Evolutionary conservation across 768 basidiomycete species (phyloP).

Genomic region (Symmetrospora coprosmae): DNA sequence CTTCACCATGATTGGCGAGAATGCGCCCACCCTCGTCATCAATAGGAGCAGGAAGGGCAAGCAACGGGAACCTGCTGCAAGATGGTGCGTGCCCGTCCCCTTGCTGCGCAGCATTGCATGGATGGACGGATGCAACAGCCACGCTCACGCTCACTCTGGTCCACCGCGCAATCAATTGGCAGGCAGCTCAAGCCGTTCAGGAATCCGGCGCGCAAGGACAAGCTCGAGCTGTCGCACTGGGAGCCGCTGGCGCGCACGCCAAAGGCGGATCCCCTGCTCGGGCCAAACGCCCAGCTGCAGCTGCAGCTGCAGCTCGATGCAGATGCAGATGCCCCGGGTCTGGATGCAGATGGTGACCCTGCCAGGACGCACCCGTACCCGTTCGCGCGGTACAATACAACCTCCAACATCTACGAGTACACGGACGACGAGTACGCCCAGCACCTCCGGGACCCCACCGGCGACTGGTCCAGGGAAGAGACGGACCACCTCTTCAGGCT

Average conservation of each 20-base stretch:
- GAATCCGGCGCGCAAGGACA: slow-evolving; percentile 55
- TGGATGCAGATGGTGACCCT: background rate
- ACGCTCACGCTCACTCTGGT: no score
- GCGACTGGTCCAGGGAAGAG: slow-evolving; percentile 80
- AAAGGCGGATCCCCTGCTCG: slow-evolving; percentile 11
- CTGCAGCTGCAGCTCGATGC: background rate
- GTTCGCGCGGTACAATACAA: slow-evolving; percentile 68
- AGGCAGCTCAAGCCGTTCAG: slow-evolving; percentile 67
- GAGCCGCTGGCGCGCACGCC: no score
- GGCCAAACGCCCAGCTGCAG: background rate
- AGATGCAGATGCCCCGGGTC: background rate
- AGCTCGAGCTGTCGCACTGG: slow-evolving; percentile 70
- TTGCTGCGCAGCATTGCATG: background rate
- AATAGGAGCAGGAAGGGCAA: slow-evolving; percentile 71
- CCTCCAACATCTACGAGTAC: slow-evolving; percentile 54
- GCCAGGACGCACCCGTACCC: slow-evolving; percentile 41
- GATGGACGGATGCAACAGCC: background rate
- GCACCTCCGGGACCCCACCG: slow-evolving; percentile 53
- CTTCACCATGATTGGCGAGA: slow-evolving; percentile 86
- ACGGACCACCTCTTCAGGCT: slow-evolving; percentile 80
- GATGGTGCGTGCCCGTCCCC: slow-evolving; percentile 47
- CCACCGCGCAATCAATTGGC: no score
- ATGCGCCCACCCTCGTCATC: slow-evolving; percentile 62
- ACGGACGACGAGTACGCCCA: slow-evolving; percentile 73
- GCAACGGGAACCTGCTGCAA: slow-evolving; percentile 53